Evolutionary conservation across 306 rosid species (phyloP), one percentile per base, ranked within the genome.

Genomic region (Lathyrus tuberosus): DNA sequence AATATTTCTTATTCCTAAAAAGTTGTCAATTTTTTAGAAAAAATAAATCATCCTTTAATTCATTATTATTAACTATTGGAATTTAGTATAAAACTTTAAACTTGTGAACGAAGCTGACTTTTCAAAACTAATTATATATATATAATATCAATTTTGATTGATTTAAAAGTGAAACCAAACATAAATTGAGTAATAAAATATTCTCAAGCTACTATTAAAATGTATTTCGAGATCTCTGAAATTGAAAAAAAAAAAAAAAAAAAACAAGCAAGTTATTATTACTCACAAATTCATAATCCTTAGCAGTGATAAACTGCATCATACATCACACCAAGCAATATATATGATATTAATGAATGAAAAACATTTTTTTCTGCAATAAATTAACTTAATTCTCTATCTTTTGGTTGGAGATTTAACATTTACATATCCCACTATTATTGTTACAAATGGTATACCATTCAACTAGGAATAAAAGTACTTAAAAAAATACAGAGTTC

Each of bases 371-470:
- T 47, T 14, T 47, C 3, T 47, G 16, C 20, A 15, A 2, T 47
- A 16, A 62, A 17, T 43, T 40, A 1, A 35, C 40, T 35, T 7
- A 35, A 35, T 8, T 3, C 10, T 6, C 35, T 38, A 62, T 62
- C 51, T 38, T 40, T 40, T 43, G 4, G 18, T 42, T 41, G 16
- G 54, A 43, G 22, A 30, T 8, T 38, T 69, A 22, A 16, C 52
- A 40, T 53, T 69, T 52, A 69, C 10, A 69, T 7, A 38, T 69
- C 30, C 10, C 15, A 69, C 2, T 54, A 22, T 41, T 54, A 54
- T 26, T 26, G 11, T 26, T 30, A 28, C 62, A 70, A 40, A n/a
- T 26, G 66, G 33, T 57, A 41, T 41, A 54, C 74, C 74, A 69
- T 24, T 54, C 18, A 70, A 24, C 43, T 28, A 46, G 42, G 16